Evolutionary conservation across 805 yeast genomes (phyloP).

Genomic region (Lipomyces sp.): DNA sequence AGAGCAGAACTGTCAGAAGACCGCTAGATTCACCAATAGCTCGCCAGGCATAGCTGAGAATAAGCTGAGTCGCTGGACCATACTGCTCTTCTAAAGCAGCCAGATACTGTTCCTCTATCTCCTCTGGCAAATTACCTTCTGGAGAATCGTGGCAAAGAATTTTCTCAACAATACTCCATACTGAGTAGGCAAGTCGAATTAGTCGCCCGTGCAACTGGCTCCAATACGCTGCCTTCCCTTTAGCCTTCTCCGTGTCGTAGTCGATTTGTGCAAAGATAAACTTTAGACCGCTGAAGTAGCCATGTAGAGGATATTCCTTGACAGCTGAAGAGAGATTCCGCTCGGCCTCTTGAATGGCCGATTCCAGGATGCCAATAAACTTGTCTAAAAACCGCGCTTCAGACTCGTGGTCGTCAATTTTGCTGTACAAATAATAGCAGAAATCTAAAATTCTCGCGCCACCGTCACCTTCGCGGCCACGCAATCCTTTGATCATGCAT

Average conservation of each 20-base stretch:
- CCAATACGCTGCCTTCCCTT: slow-evolving; percentile 4
- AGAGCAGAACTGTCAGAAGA: slow-evolving; percentile 55
- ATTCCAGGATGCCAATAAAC: slow-evolving; percentile 47
- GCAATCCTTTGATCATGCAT: slow-evolving; percentile 45
- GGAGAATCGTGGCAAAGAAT: slow-evolving; percentile 72
- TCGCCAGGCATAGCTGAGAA: slow-evolving; percentile 79
- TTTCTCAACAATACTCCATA: slow-evolving; percentile 55
- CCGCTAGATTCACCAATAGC: slow-evolving; percentile 75
- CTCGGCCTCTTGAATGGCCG: slow-evolving; percentile 47
- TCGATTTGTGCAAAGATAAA: slow-evolving; percentile 50
- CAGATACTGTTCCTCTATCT: slow-evolving; percentile 39
- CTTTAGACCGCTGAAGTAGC: slow-evolving; percentile 65
- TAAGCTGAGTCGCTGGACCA: slow-evolving; percentile 50
- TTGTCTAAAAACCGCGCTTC: slow-evolving; percentile 43
- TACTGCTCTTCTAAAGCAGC: slow-evolving; percentile 40
- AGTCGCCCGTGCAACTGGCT: slow-evolving; percentile 24
- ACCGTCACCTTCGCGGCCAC: slow-evolving; percentile 73
- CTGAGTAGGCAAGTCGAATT: slow-evolving; percentile 32
- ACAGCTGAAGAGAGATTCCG: slow-evolving; percentile 52
- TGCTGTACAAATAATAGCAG: slow-evolving; percentile 49
- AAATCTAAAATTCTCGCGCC: slow-evolving; percentile 72
- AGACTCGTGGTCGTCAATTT: slow-evolving; percentile 22
- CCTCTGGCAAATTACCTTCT: slow-evolving; percentile 63
- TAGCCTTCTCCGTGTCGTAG: slow-evolving; percentile 7
- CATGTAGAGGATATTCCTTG: slow-evolving; percentile 62